Percentiles rank a stretch among this genome's conserved stretches.
Conservation (phyloP, 176 grass and related monocot species). For the Oryza nivara region DNA sequence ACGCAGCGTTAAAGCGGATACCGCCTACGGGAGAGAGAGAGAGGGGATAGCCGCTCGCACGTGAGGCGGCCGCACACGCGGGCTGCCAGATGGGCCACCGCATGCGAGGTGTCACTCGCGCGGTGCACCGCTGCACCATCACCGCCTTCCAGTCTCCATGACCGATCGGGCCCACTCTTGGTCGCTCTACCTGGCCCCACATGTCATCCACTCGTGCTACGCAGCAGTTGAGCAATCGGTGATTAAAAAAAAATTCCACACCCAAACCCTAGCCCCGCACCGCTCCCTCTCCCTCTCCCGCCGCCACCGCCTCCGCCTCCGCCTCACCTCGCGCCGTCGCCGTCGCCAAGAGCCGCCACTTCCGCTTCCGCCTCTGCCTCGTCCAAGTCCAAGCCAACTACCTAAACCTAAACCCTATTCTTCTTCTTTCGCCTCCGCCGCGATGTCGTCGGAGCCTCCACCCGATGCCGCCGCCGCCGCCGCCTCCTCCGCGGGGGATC, state of each 20-base stretch:
- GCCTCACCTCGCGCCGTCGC: too few species aligned
- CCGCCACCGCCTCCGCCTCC: too few species aligned
- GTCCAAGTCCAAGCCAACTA: background rate
- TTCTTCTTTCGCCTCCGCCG: background rate
- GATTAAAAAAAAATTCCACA: too few species aligned
- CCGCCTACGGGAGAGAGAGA: background rate
- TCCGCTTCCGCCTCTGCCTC: too few species aligned
- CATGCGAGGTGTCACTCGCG: background rate
- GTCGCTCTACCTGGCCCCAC: background rate
- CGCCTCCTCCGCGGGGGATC: background rate
- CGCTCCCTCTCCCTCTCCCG: too few species aligned
- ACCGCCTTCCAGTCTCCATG: constrained; percentile 3
- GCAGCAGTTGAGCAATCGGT: too few species aligned
- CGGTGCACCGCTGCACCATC: background rate
- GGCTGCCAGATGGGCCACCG: background rate
- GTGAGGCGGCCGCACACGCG: background rate
- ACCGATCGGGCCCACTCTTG: background rate
- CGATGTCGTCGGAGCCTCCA: constrained; percentile 55
- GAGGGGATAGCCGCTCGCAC: background rate
- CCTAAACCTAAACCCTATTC: constrained; percentile 22
- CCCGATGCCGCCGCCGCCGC: background rate
- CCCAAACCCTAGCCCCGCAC: too few species aligned
- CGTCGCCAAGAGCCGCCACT: too few species aligned
- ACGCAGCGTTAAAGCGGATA: background rate
- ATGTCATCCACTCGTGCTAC: background rate